phyloP scores from a whole-genome alignment of 345 rosid genomes.

The Arabis hirsuta region DNA sequence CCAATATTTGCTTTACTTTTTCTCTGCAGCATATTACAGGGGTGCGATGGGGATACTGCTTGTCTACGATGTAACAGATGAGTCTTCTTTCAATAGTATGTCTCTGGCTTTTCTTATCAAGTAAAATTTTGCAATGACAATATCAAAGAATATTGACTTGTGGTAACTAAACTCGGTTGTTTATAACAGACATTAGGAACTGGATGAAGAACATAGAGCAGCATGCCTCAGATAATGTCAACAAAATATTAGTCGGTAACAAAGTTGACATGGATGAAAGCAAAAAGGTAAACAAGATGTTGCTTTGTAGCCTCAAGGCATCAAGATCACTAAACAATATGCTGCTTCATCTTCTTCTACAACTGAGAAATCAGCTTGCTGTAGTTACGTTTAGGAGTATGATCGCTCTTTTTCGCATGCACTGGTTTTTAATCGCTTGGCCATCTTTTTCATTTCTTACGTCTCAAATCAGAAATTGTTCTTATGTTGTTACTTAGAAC shows the following conservation, averaged over 20 bases:
- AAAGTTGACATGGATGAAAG: constrained; percentile 99
- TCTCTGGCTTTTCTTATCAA: constrained; percentile 12
- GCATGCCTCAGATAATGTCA: constrained; percentile 96
- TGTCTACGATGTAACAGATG: constrained; percentile 93
- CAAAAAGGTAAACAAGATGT: constrained; percentile 69
- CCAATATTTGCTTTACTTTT: not conserved
- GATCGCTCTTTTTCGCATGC: constrained; percentile 35
- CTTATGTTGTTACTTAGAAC: constrained; percentile 40
- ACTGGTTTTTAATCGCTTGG: constrained; percentile 17
- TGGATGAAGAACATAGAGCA: constrained; percentile 99
- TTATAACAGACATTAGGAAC: constrained; percentile 77
- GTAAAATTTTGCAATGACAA: not conserved
- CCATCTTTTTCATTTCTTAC: constrained; percentile 41
- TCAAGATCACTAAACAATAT: constrained; percentile 71
- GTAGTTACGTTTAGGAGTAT: constrained; percentile 52
- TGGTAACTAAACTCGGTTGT: constrained; percentile 8
- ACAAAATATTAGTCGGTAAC: constrained; percentile 92
- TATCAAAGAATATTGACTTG: constrained; percentile 10
- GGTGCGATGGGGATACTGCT: constrained; percentile 97
- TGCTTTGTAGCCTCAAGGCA: constrained; percentile 58
- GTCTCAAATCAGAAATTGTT: constrained; percentile 41
- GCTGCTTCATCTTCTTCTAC: constrained; percentile 49
- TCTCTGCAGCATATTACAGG: constrained; percentile 77
- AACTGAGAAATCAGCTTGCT: constrained; percentile 66
- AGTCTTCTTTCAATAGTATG: constrained; percentile 89